A percentile compares a stretch with the other conserved stretches of the same genome.
Evolutionary conservation across 1,284 basidiomycete species (phyloP).

Genomic region (Moesziomyces sp.): DNA sequence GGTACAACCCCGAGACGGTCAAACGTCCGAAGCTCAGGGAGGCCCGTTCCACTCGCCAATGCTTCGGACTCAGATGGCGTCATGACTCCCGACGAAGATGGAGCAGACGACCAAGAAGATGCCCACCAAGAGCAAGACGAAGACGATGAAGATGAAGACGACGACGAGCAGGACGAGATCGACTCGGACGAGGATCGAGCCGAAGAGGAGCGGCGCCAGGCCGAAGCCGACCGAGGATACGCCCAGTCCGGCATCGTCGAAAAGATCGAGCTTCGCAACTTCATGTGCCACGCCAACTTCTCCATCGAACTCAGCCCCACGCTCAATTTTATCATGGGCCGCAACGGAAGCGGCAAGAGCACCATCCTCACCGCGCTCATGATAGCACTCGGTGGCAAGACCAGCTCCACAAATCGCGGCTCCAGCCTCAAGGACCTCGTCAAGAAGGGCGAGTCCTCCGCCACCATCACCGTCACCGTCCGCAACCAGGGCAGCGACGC

Average conservation of each 20-base stretch:
- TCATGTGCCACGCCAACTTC: conserved; percentile 93
- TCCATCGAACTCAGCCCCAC: conserved; percentile 81
- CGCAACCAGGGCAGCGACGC: conserved; percentile 92
- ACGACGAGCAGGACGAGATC: conserved; percentile 35
- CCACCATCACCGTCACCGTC: conserved; percentile 82
- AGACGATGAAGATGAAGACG: conserved; percentile 12
- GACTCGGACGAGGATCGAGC: conserved; percentile 30
- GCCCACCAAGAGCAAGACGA: conserved; percentile 22
- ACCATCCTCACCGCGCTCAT: conserved; percentile 93
- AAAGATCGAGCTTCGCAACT: conserved; percentile 85
- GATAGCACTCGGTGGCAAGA: conserved; percentile 92
- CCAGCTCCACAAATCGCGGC: conserved; percentile 81
- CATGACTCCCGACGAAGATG: conserved; percentile 61
- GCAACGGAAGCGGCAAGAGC: conserved; percentile 80
- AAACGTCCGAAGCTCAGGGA: neutral
- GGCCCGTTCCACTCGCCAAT: neutral
- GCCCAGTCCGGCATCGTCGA: conserved; percentile 82
- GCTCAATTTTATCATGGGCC: conserved; percentile 96
- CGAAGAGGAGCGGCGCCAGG: conserved; percentile 19
- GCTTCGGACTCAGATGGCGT: conserved; percentile 70
- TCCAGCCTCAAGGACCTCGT: conserved; percentile 88
- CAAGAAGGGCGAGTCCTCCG: conserved; percentile 80
- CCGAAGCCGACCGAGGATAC: conserved; percentile 24
- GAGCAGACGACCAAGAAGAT: conserved; percentile 4
- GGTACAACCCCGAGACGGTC: conserved; percentile 2